Conservation (phyloP, 345 rosid species). For the Ricinus communis region DNA sequence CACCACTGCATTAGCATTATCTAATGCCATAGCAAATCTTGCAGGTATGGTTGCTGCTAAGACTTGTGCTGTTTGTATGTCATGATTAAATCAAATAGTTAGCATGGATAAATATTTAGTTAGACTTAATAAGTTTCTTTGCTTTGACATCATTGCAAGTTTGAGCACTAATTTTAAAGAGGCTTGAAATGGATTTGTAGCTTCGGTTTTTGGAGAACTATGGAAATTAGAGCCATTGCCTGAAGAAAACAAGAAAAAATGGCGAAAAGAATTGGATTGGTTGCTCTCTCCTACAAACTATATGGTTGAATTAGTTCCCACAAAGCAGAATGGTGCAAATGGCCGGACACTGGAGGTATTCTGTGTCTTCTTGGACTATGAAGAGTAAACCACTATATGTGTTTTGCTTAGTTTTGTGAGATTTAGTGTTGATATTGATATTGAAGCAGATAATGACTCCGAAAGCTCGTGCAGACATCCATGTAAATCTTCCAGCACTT, state of each 20-base stretch:
- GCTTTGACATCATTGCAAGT: no score
- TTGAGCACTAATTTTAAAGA: not conserved
- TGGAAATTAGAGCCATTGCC: constrained; percentile 93
- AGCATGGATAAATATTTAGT: not conserved
- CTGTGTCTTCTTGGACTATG: constrained; percentile 2
- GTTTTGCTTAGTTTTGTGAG: constrained; percentile 14
- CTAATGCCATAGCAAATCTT: constrained; percentile 82
- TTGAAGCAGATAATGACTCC: constrained; percentile 89
- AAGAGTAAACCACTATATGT: not conserved
- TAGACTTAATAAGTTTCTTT: no score
- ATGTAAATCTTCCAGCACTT: constrained; percentile 94
- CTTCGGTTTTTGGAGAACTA: constrained; percentile 86
- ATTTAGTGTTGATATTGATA: constrained; percentile 21
- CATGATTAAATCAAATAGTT: not conserved
- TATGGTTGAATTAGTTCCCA: constrained; percentile 95
- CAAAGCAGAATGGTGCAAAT: constrained; percentile 79
- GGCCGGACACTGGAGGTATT: constrained; percentile 80
- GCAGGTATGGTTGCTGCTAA: constrained; percentile 47
- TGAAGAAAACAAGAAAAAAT: constrained; percentile 71
- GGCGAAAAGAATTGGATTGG: constrained; percentile 96
- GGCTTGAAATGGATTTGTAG: constrained; percentile 36
- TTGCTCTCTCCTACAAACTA: constrained; percentile 86
- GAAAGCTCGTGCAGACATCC: constrained; percentile 87
- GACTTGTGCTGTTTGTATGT: not conserved
- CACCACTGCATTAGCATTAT: constrained; percentile 71